Percentiles rank a stretch among this genome's conserved stretches.
Evolutionary conservation across 73 alveolate species (phyloP).

Genomic region (Diophrys appendiculata): DNA sequence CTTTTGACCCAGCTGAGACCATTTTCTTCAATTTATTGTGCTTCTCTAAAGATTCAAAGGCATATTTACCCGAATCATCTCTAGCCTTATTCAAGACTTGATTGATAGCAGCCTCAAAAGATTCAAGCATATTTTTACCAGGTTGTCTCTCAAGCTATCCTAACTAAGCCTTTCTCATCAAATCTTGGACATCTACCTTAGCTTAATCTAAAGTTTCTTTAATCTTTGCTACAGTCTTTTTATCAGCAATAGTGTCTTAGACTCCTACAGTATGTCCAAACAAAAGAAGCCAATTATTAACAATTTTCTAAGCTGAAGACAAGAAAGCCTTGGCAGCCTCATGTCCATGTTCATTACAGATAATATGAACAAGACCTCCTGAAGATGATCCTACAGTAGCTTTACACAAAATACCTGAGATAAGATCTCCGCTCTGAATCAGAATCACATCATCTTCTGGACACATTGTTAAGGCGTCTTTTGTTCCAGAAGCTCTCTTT

Average conservation of each 20-base stretch:
- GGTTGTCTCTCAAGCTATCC: constrained; percentile 95
- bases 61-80: constrained; percentile 93
- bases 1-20: constrained; percentile 98
- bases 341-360: constrained; percentile 92
- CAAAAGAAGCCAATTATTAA: constrained; percentile 91
- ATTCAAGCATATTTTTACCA: constrained; percentile 97
- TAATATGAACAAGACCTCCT: constrained; percentile 89
- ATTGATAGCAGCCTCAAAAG: constrained; percentile 94
- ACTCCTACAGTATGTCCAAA: constrained; percentile 94
- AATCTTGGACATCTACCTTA: constrained; percentile 62
- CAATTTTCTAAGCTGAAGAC: constrained; percentile 86
- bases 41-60: constrained; percentile 77
- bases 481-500: constrained; percentile 48
- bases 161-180: constrained; percentile 79
- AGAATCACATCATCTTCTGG: constrained; percentile 68
- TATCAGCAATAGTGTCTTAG: constrained; percentile 85
- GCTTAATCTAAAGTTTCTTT: constrained; percentile 59
- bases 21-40: constrained; percentile 94
- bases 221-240: constrained; percentile 70
- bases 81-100: constrained; percentile 91
- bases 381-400: constrained; percentile 90
- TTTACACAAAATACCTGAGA: constrained; percentile 94
- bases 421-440: constrained; percentile 92
- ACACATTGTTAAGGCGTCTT: constrained; percentile 50
- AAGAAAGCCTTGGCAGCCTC: constrained; percentile 80